phyloP scores from a whole-genome alignment of 768 basidiomycete genomes.

The Cytidiella melzeri region DNA sequence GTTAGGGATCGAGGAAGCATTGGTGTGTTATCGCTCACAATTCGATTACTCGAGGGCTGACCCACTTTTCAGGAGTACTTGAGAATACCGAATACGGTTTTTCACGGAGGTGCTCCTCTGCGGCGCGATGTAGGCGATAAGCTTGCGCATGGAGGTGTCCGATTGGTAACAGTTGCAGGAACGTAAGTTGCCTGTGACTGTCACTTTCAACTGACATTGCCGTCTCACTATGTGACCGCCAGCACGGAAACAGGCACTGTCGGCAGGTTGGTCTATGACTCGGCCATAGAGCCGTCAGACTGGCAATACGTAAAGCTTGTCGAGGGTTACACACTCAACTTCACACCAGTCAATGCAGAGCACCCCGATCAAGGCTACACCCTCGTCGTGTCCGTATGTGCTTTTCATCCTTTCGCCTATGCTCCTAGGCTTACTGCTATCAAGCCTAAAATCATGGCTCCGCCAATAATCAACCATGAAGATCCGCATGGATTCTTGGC shows the following conservation, averaged over 20 bases:
- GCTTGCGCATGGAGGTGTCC: conserved; percentile 4
- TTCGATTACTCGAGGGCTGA: no score
- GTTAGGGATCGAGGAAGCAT: not conserved
- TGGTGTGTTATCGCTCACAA: not conserved
- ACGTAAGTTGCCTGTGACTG: conserved; percentile 4
- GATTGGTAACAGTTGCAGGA: conserved; percentile 4
- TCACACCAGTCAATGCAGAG: conserved; percentile 5
- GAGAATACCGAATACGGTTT: conserved; percentile 5
- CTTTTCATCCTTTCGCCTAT: no score
- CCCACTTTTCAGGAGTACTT: no score
- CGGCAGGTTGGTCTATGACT: conserved; percentile 1
- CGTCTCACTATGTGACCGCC: not conserved
- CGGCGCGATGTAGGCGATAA: conserved; percentile 6
- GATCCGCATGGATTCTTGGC: conserved; percentile 19
- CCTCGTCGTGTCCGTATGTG: conserved; percentile 19
- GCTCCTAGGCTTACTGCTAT: not conserved
- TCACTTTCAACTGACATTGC: not conserved
- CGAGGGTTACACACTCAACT: conserved; percentile 2
- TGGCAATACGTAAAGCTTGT: conserved; percentile 10
- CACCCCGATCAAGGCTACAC: conserved; percentile 4
- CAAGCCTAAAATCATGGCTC: conserved; percentile 16
- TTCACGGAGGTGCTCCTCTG: conserved; percentile 15
- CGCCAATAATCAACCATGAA: conserved; percentile 17
- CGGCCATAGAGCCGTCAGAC: not conserved
- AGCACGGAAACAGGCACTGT: conserved; percentile 19